phyloP scores from a whole-genome alignment of 2,329 filamentous ascomycete genomes.

The Pestalotiopsis sp. region DNA sequence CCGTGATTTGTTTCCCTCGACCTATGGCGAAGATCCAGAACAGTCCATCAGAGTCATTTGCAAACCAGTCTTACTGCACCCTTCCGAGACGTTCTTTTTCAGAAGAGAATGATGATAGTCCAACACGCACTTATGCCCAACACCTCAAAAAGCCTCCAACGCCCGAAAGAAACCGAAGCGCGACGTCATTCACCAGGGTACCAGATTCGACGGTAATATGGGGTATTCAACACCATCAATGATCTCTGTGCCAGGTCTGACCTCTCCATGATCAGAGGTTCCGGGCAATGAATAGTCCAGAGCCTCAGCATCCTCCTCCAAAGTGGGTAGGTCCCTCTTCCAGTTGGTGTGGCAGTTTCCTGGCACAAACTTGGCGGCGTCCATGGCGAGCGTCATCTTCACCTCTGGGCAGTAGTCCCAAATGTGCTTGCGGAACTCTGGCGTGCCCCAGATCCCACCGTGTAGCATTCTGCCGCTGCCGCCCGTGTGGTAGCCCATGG shows the following conservation, averaged over 20 bases:
- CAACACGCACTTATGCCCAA: too few species aligned
- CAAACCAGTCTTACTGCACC: too few species aligned
- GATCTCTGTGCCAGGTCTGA: slow-evolving; percentile 39
- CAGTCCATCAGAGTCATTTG: too few species aligned
- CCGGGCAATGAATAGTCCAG: slow-evolving; percentile 19
- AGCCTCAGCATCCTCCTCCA: slow-evolving; percentile 14
- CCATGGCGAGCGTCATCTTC: slow-evolving; percentile 59
- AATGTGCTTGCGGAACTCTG: slow-evolving; percentile 48
- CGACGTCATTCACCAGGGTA: slow-evolving; percentile 29
- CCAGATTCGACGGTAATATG: slow-evolving; percentile 35
- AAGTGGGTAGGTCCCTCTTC: slow-evolving; percentile 37
- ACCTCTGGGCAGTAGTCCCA: slow-evolving; percentile 61
- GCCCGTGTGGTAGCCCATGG: slow-evolving; percentile 61
- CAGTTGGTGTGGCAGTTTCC: slow-evolving; percentile 47
- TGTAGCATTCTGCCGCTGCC: slow-evolving; percentile 48
- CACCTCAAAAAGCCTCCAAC: not conserved
- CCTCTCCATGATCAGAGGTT: slow-evolving; percentile 18
- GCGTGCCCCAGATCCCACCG: slow-evolving; percentile 49
- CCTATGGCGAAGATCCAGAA: too few species aligned
- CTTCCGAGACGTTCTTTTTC: too few species aligned
- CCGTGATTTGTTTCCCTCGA: too few species aligned
- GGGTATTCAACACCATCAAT: slow-evolving; percentile 44
- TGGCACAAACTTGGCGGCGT: slow-evolving; percentile 51
- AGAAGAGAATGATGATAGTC: too few species aligned
- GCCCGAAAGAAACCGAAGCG: not conserved